phyloP scores from a whole-genome alignment of 345 rosid species.

The Lepidium aucheri region DNA sequence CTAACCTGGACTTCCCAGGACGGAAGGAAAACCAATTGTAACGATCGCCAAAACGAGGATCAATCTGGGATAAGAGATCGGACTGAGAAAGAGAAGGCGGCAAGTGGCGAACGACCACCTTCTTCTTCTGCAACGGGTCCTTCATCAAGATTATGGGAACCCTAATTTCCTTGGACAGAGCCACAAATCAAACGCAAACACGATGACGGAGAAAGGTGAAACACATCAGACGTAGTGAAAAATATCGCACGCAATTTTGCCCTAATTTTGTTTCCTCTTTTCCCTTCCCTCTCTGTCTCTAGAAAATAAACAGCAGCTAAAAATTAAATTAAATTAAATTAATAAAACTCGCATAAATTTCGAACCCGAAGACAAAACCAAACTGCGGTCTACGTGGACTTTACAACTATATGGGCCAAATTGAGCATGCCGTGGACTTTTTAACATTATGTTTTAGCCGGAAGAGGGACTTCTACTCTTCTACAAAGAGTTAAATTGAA shows the following conservation, averaged over 20 bases:
- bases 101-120: constrained; percentile 65
- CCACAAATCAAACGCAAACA: not conserved
- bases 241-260: constrained; percentile 22
- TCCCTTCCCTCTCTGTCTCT: not conserved
- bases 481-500: too few relatives aligned
- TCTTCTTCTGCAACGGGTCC: constrained; percentile 41
- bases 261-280: constrained; percentile 11
- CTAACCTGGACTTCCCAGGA: constrained; percentile 48
- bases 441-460: not conserved
- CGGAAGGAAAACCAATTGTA: constrained; percentile 53
- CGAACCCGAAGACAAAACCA: not conserved
- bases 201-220: constrained; percentile 10
- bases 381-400: not conserved
- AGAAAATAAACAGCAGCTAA: not conserved
- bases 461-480: not conserved
- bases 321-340: not conserved
- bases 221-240: constrained; percentile 13
- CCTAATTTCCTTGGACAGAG: not conserved
- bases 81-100: constrained; percentile 63
- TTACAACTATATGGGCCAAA: not conserved
- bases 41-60: constrained; percentile 46
- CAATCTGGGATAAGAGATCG: constrained; percentile 47
- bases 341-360: not conserved
- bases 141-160: constrained; percentile 27
- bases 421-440: not conserved